phyloP scores from a whole-genome alignment of 345 rosid species.

The Euphorbia peplus region DNA sequence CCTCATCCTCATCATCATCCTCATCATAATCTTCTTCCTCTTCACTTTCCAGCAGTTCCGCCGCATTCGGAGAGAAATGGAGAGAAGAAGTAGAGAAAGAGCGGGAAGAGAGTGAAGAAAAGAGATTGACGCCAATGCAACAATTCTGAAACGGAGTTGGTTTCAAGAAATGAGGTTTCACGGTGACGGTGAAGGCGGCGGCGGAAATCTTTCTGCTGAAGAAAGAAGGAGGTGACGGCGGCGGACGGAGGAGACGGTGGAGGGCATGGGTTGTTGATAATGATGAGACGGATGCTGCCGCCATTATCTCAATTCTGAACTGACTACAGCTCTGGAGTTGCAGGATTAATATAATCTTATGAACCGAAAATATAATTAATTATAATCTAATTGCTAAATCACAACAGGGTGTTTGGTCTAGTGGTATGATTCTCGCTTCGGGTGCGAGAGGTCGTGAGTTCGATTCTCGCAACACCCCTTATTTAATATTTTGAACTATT shows the following conservation, averaged over 20 bases:
- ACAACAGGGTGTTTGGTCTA: slow-evolving; percentile 57
- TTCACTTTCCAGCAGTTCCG: slow-evolving; percentile 10
- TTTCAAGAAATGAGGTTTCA: not conserved
- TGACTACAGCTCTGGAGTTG: too few species aligned
- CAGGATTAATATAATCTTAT: not conserved
- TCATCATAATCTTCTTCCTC: not conserved
- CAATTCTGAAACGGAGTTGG: not conserved
- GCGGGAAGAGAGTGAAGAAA: slow-evolving; percentile 3
- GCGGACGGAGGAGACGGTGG: slow-evolving; percentile 18
- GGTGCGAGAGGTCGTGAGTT: slow-evolving; percentile 97
- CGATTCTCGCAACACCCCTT: slow-evolving; percentile 89
- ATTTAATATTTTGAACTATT: too few species aligned
- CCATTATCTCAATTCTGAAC: slow-evolving; percentile 6
- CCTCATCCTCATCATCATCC: slow-evolving; percentile 13
- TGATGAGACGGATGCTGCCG: slow-evolving; percentile 5
- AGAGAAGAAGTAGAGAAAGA: not conserved
- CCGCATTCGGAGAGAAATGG: not conserved
- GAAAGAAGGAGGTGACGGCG: slow-evolving; percentile 3
- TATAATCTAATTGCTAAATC: not conserved
- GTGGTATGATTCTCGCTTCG: slow-evolving; percentile 98
- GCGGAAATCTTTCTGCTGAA: slow-evolving; percentile 6
- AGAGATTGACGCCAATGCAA: not conserved
- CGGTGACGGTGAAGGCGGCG: not conserved
- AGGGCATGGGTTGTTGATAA: slow-evolving; percentile 14
- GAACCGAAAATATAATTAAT: too few species aligned